These are phyloP conservation scores for Xylariaceae sp. DNA, from an alignment of 2,329 filamentous ascomycete species.

Conservation along the genomic window DNA sequence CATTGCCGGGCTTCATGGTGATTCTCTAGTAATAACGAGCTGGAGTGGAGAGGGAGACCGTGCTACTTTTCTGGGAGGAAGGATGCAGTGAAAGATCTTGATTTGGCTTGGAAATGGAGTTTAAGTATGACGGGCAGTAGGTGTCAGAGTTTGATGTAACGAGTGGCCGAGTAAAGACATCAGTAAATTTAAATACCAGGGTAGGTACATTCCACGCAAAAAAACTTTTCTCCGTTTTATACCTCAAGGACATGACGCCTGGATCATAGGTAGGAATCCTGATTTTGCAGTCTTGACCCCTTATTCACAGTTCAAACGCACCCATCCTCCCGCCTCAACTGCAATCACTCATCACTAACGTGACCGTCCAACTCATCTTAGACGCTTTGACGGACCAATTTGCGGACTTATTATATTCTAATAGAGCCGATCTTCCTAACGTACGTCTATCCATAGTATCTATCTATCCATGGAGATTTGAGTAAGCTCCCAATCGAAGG, in stretches of 20 bases:
- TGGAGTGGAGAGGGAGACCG: background rate
- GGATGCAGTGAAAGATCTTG: background rate
- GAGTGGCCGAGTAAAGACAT: too few species aligned
- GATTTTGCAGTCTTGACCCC: background rate
- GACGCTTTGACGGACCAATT: background rate
- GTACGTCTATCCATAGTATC: background rate
- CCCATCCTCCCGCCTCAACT: background rate
- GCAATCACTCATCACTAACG: background rate
- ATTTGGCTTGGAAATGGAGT: too few species aligned
- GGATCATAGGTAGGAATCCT: background rate
- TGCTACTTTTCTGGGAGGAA: background rate
- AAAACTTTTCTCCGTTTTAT: too few species aligned
- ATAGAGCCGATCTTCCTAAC: background rate
- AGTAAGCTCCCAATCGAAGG: background rate
- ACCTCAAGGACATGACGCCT: too few species aligned
- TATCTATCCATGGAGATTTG: background rate
- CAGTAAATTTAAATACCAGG: too few species aligned
- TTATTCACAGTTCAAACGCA: background rate
- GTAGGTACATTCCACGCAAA: too few species aligned
- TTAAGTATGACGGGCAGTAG: too few species aligned
- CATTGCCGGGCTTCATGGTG: slow-evolving; percentile 5
- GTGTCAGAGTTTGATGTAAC: too few species aligned
- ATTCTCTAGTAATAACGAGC: background rate
- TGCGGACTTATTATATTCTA: background rate
- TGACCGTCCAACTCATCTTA: background rate